Conservation (phyloP, 2,329 filamentous ascomycete genomes). For the Neoarthrinium moseri region DNA sequence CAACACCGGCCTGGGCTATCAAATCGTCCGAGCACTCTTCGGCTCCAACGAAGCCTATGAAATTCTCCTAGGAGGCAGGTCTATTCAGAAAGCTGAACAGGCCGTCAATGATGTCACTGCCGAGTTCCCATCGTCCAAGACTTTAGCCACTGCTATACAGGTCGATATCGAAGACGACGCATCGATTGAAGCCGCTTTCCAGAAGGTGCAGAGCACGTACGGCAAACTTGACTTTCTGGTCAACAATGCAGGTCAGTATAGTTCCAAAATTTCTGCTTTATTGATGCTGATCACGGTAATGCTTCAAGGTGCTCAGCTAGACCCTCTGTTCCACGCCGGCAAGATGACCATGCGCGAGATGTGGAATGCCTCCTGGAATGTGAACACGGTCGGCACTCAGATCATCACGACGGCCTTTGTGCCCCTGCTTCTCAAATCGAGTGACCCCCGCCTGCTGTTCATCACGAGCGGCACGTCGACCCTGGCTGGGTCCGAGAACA, state of each 20-base stretch:
- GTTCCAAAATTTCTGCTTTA: too few relatives aligned
- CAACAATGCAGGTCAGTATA: constrained; percentile 62
- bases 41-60: constrained; percentile 36
- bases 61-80: constrained; percentile 37
- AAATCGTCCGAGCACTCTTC: constrained; percentile 32
- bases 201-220: constrained; percentile 48
- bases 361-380: constrained; percentile 36
- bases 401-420: constrained; percentile 28
- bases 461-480: constrained; percentile 38
- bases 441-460: constrained; percentile 42
- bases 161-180: constrained; percentile 60
- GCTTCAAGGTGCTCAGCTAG: neutral
- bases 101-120: constrained; percentile 31
- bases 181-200: constrained; percentile 52
- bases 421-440: constrained; percentile 38
- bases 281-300: too few relatives aligned
- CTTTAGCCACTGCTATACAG: constrained; percentile 54
- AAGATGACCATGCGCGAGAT: constrained; percentile 28
- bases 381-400: constrained; percentile 37
- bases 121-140: constrained; percentile 43
- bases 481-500: constrained; percentile 15
- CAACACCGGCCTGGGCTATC: constrained; percentile 47
- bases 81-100: constrained; percentile 32
- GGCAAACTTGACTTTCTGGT: constrained; percentile 55
- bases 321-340: constrained; percentile 8